Evolutionary conservation across 2,329 filamentous ascomycete genomes (phyloP), one percentile per base, ranked within the genome.

Genomic region (Diatrype stigma): DNA sequence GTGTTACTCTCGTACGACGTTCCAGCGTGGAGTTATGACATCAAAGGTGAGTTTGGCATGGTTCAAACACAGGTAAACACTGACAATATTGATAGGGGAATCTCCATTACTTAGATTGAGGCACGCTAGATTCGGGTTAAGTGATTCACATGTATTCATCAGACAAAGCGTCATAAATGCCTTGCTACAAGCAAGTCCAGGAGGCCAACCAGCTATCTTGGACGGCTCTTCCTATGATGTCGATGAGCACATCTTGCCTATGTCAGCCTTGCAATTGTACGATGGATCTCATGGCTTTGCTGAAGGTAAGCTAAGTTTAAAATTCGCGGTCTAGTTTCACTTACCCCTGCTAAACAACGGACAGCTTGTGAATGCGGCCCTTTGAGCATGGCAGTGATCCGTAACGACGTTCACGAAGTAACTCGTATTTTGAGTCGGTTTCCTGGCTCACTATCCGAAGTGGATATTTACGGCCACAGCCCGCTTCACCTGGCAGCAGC

Each of bases 351-450:
- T 52, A 46, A 52, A 22, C 3, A 12, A 19, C 12, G 17, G 19
- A 10, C 8, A 51, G 50, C 50, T 22, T 51, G 40, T 34, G 32
- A 23, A 11, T 51, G 50, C 19, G 50, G 46, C 1, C 42, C 42
- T 32, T 19, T 51, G n/a, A 49, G 50, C 17, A 44, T 51, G 32
- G 50, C 50, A 3, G 50, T 51, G n/a, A 32, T 49, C 11, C 42
- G 42, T 10, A 34, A 42, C 5, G 40, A 48, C 16, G 11, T 40
- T 2, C 1, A 22, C 11, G 50, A 51, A 37, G 42, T 51, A 7
- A 30, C 21, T 17, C 50, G 23, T 32, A 48, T 49, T 26, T 34
- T 51, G 23, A 17, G 23, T 42, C 46, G 8, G 14, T 52, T 30
- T n/a, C n/a, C 46, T 10, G 46, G 26, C 4, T 46, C 46, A 16